phyloP scores from a whole-genome alignment of 176 grass and related monocot genomes.

The sorghum (Sorghum bicolor) region Sorghum_bicolor_NCBIv3 NC_012873.2:58579001-58579500 shows the following conservation, averaged over 20 bases:
- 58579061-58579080: constrained; percentile 18
- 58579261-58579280: constrained; percentile 11
- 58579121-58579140: not conserved
- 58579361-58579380: not conserved
- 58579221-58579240: not conserved
- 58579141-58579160: not conserved
- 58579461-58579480: no score
- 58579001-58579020: not conserved
- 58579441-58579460: no score
- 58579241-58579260: not conserved
- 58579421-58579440: no score
- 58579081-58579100: not conserved
- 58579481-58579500: no score
- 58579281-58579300: not conserved
- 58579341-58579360: not conserved
- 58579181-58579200: constrained; percentile 27
- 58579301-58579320: not conserved
- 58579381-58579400: not conserved
- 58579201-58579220: constrained; percentile 29
- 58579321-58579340: not conserved
- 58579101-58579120: not conserved
- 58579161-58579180: constrained; percentile 13
- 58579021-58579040: not conserved
- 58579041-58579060: constrained; percentile 10
- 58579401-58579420: no score